Evolutionary conservation across 345 rosid species (phyloP).

Genomic region (Brassica cretica): DNA sequence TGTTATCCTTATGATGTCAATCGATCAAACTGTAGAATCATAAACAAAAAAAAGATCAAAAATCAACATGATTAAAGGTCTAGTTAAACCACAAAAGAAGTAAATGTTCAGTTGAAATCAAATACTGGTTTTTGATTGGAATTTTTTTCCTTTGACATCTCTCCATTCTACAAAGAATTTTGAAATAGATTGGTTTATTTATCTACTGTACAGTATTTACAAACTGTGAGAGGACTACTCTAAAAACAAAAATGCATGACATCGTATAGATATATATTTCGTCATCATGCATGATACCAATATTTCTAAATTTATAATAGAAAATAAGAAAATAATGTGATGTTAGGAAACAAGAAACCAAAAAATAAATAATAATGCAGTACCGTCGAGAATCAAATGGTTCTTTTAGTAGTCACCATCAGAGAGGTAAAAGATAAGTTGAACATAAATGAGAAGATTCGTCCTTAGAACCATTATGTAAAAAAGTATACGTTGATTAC

Average conservation of each 20-base stretch:
- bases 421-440: conserved; percentile 28
- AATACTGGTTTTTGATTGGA: background rate
- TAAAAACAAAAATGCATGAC: background rate
- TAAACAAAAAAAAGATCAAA: background rate
- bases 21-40: background rate
- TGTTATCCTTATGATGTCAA: background rate
- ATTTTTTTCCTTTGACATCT: background rate
- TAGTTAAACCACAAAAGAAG: background rate
- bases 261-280: background rate
- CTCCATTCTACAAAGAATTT: background rate
- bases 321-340: background rate
- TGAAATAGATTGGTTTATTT: background rate
- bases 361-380: background rate
- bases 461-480: conserved; percentile 23
- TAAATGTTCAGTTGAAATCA: background rate
- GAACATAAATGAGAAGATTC: conserved; percentile 13
- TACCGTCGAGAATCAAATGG: conserved; percentile 35
- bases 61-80: background rate
- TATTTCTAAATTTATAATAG: background rate
- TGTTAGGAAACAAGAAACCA: background rate
- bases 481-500: background rate
- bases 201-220: background rate
- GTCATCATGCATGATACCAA: conserved; percentile 1
- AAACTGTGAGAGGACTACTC: background rate
- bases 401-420: conserved; percentile 28